A percentile compares a stretch with the other conserved stretches of the same genome.
phyloP scores from a whole-genome alignment of 2,329 filamentous ascomycete genomes.

The Parastagonospora avenae region DNA sequence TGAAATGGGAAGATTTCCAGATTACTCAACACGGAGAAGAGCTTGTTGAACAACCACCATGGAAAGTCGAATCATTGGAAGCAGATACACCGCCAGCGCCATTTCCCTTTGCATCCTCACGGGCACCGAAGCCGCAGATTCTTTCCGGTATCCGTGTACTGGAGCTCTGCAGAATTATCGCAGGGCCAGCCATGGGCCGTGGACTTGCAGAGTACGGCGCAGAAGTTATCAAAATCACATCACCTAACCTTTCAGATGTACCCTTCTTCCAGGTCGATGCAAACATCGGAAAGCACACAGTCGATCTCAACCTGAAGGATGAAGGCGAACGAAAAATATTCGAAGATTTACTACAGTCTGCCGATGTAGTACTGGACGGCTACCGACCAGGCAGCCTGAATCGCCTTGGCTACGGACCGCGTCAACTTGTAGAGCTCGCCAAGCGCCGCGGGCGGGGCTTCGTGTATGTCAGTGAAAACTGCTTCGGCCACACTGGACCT shows the following conservation, averaged over 20 bases:
- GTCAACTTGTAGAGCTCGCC: conserved; percentile 59
- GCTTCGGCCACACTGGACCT: conserved; percentile 68
- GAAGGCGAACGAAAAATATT: conserved; percentile 60
- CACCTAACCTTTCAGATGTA: conserved; percentile 69
- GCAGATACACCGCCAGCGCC: conserved; percentile 55
- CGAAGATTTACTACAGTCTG: conserved; percentile 63
- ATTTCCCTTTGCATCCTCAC: conserved; percentile 51
- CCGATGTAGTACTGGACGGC: conserved; percentile 71
- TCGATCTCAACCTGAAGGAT: conserved; percentile 66
- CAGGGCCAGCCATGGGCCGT: conserved; percentile 73
- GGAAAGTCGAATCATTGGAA: conserved; percentile 59
- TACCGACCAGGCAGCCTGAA: conserved; percentile 71
- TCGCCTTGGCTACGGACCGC: conserved; percentile 66
- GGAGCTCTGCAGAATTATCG: conserved; percentile 76
- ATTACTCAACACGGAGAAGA: conserved; percentile 48
- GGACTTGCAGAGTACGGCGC: conserved; percentile 78
- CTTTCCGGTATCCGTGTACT: conserved; percentile 71
- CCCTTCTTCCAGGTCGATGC: conserved; percentile 75
- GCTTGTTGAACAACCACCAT: conserved; percentile 50
- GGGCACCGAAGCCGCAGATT: conserved; percentile 40
- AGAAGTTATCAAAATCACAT: conserved; percentile 73
- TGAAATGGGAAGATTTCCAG: conserved; percentile 50
- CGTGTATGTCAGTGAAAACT: conserved; percentile 73
- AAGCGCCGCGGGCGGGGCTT: conserved; percentile 64
- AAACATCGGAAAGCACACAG: conserved; percentile 72